These are phyloP conservation scores for Xerocomellus intermedius DNA, from an alignment of 768 basidiomycete species.

Conservation along the genomic window DNA sequence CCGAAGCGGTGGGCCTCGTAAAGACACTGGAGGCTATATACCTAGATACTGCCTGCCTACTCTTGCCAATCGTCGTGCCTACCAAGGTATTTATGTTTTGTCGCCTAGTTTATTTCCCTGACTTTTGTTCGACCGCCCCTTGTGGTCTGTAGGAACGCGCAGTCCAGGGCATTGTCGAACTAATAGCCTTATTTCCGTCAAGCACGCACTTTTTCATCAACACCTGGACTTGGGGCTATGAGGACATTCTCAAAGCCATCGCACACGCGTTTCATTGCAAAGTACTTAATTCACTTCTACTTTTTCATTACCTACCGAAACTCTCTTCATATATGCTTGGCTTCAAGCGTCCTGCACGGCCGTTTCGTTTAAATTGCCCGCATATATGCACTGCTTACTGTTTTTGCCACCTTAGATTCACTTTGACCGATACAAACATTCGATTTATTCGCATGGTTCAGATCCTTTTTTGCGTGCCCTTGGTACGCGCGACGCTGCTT, in stretches of 20 bases:
- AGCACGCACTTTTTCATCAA: conserved; percentile 84
- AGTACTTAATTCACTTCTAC: conserved; percentile 34
- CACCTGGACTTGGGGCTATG: conserved; percentile 96
- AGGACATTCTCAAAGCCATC: conserved; percentile 81
- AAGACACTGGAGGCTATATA: conserved; percentile 73
- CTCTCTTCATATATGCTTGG: background rate
- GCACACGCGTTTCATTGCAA: conserved; percentile 61
- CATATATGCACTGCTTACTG: conserved; percentile 13
- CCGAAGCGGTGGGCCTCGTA: conserved; percentile 28
- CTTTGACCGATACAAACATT: conserved; percentile 84
- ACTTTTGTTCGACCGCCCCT: background rate
- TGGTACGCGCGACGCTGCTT: conserved; percentile 55
- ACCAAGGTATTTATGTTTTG: conserved; percentile 47
- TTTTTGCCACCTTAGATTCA: conserved; percentile 58
- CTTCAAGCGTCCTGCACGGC: background rate
- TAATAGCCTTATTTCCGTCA: conserved; percentile 67
- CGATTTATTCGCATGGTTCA: conserved; percentile 54
- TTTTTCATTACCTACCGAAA: background rate
- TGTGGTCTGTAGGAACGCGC: conserved; percentile 53
- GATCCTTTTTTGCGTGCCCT: conserved; percentile 64
- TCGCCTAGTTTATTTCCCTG: background rate
- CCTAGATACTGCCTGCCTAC: conserved; percentile 75
- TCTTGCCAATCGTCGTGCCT: conserved; percentile 50
- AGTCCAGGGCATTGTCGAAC: conserved; percentile 58
- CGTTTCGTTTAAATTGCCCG: background rate